phyloP scores from a whole-genome alignment of 106 monocot genomes.

The Dendrobium catenatum region DNA sequence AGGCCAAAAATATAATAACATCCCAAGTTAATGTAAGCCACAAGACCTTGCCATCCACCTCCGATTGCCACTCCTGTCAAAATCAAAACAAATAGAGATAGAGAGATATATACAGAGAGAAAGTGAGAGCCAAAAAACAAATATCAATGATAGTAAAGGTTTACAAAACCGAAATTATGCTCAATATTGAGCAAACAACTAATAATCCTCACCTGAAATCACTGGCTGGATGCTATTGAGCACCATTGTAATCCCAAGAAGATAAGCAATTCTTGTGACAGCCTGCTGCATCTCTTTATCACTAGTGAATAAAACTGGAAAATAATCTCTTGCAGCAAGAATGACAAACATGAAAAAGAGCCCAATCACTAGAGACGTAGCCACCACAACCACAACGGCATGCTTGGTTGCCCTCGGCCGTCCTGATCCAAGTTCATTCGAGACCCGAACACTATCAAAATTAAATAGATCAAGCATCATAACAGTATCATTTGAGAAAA shows the following conservation, averaged over 20 bases:
- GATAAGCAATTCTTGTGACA: slow-evolving; percentile 58
- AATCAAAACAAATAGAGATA: too few relatives aligned
- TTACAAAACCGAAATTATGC: background rate
- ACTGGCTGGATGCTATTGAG: slow-evolving; percentile 92
- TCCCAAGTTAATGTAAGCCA: slow-evolving; percentile 51
- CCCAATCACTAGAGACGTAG: slow-evolving; percentile 49
- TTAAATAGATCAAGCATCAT: background rate
- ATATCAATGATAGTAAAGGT: too few relatives aligned
- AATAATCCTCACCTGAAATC: slow-evolving; percentile 48
- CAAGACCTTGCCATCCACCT: slow-evolving; percentile 52
- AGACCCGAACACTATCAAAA: slow-evolving; percentile 60
- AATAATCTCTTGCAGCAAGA: slow-evolving; percentile 30
- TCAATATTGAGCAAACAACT: background rate
- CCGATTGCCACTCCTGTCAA: slow-evolving; percentile 63
- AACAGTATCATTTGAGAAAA: too few relatives aligned
- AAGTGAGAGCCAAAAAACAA: too few relatives aligned
- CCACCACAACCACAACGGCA: slow-evolving; percentile 54
- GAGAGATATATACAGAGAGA: too few relatives aligned
- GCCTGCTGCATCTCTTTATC: slow-evolving; percentile 52
- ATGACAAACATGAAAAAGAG: slow-evolving; percentile 44
- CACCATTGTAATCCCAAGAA: slow-evolving; percentile 81
- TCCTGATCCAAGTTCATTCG: slow-evolving; percentile 82
- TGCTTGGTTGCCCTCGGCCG: slow-evolving; percentile 50
- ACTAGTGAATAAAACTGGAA: slow-evolving; percentile 44
- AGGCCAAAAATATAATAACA: slow-evolving; percentile 58